Evolutionary conservation across 2,329 filamentous ascomycete species (phyloP).

Genomic region (Pseudogymnoascus sp.): DNA sequence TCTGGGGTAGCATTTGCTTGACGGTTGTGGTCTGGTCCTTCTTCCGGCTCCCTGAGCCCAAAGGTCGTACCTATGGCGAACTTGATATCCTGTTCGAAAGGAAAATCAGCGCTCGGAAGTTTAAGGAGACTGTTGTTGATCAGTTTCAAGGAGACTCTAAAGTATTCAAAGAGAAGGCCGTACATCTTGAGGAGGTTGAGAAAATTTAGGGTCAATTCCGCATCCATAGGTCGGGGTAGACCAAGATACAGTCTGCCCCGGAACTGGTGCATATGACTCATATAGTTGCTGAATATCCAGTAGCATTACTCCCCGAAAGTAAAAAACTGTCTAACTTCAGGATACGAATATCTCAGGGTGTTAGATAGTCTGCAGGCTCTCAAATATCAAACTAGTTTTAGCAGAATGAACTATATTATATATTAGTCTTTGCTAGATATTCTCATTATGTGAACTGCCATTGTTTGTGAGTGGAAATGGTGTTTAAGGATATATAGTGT

Average conservation of each 20-base stretch:
- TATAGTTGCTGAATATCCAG: not conserved
- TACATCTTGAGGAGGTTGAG: slow-evolving; percentile 19
- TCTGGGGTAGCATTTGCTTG: slow-evolving; percentile 79
- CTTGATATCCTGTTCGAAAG: slow-evolving; percentile 76
- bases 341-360: not conserved
- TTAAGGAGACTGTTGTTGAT: slow-evolving; percentile 57
- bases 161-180: slow-evolving; percentile 29
- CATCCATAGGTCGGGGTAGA: not conserved
- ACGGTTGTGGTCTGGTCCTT: slow-evolving; percentile 74
- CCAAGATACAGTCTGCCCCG: not conserved
- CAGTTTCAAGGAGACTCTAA: slow-evolving; percentile 35
- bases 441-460: not conserved
- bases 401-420: not conserved
- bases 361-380: not conserved
- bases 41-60: slow-evolving; percentile 75
- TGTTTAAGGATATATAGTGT: not conserved
- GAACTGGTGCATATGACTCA: not conserved
- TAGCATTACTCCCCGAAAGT: not conserved
- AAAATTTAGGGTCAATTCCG: slow-evolving; percentile 25
- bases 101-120: slow-evolving; percentile 38
- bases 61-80: slow-evolving; percentile 74
- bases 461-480: not conserved
- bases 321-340: not conserved
- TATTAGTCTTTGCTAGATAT: not conserved
- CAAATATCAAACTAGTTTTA: not conserved